Percentiles rank a stretch among this genome's conserved stretches.
Evolutionary conservation across 495 filamentous ascomycete species (phyloP).

Genomic region (Aspergillus asperescens): DNA sequence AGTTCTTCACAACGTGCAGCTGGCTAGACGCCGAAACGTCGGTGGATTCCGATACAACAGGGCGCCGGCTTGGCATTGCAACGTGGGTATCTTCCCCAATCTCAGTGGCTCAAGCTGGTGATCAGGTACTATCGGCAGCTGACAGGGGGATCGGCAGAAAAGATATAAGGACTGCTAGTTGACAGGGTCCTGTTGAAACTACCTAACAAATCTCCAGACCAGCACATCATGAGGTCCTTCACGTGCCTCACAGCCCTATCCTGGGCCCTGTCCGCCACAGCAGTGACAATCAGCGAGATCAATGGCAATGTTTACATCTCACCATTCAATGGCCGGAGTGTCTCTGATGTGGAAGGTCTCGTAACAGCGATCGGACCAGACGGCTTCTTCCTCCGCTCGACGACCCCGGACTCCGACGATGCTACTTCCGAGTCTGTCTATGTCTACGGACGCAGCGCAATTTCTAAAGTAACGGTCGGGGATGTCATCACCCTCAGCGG

Average conservation of each 20-base stretch:
- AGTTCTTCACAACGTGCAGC: not conserved
- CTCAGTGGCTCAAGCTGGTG: conserved; percentile 5
- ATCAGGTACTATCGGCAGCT: not conserved
- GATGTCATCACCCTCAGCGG: conserved; percentile 53
- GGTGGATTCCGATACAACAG: not conserved
- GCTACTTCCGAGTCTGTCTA: conserved; percentile 52
- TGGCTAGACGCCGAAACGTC: conserved; percentile 1
- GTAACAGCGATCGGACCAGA: conserved; percentile 53
- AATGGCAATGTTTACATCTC: conserved; percentile 58
- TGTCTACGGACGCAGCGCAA: conserved; percentile 42
- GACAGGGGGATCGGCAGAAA: not conserved
- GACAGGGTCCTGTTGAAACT: not conserved
- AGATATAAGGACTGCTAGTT: not conserved
- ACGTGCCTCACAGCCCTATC: not conserved
- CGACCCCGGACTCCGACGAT: conserved; percentile 40
- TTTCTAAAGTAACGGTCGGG: conserved; percentile 44
- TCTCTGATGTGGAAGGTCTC: conserved; percentile 51
- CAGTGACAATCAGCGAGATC: conserved; percentile 55
- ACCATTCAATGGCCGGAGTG: conserved; percentile 42
- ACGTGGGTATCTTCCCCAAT: conserved; percentile 13
- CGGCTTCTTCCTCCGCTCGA: conserved; percentile 55
- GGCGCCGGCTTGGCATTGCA: conserved; percentile 13
- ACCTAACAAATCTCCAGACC: not conserved
- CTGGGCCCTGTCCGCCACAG: conserved; percentile 24
- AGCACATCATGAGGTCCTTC: conserved; percentile 5